phyloP scores from a whole-genome alignment of 2,329 filamentous ascomycete species.

The Diplodia intermedia region DNA sequence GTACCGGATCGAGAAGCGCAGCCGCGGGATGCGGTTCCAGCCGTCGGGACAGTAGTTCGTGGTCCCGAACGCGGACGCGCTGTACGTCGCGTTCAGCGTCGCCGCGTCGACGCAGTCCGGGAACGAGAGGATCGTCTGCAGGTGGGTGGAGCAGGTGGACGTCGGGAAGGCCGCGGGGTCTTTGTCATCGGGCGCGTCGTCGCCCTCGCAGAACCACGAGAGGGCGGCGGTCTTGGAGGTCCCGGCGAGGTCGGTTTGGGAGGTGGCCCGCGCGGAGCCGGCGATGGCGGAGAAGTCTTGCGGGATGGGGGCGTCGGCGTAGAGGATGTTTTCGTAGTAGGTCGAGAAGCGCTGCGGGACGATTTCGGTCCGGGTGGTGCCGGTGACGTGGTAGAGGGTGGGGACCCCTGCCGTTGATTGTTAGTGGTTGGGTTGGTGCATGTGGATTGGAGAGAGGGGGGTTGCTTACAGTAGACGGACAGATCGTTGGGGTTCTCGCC shows the following conservation, averaged over 20 bases:
- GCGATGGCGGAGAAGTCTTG: constrained; percentile 54
- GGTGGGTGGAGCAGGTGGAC: constrained; percentile 50
- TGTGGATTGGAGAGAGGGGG: too few species aligned
- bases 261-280: constrained; percentile 49
- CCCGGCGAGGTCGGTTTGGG: constrained; percentile 40
- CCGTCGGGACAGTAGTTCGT: constrained; percentile 51
- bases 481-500: constrained; percentile 57
- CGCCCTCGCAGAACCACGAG: constrained; percentile 50
- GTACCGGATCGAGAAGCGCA: constrained; percentile 58
- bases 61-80: constrained; percentile 41
- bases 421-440: too few species aligned
- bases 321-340: constrained; percentile 54
- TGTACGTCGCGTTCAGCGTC: constrained; percentile 49
- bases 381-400: constrained; percentile 50
- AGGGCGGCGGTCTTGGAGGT: constrained; percentile 38
- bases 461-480: constrained; percentile 52
- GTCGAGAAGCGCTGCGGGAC: constrained; percentile 52
- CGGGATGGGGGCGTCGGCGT: constrained; percentile 55
- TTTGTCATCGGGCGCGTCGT: constrained; percentile 32
- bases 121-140: constrained; percentile 56
- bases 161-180: constrained; percentile 41
- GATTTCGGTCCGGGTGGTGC: constrained; percentile 45
- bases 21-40: constrained; percentile 56
- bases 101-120: constrained; percentile 53
- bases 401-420: too few species aligned